Conservation (phyloP, 768 basidiomycete genomes). For the Mycena haematopus region DNA sequence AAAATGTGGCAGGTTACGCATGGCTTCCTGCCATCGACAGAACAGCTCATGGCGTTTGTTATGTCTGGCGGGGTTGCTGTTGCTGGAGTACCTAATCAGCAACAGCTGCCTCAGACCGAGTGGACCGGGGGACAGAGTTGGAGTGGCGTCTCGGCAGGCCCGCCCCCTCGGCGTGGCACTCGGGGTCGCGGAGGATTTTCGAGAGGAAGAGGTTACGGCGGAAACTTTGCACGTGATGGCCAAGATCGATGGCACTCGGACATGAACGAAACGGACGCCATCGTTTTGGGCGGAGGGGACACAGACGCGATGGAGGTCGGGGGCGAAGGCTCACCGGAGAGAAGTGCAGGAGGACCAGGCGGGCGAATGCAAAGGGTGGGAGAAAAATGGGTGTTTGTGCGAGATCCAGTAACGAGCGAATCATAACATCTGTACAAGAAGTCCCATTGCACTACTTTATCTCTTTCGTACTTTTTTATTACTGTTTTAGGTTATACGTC, state of each 20-base stretch:
- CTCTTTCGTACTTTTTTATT: slow-evolving; percentile 30
- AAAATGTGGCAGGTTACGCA: slow-evolving; percentile 77
- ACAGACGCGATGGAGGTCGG: slow-evolving; percentile 31
- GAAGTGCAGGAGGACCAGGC: slow-evolving; percentile 38
- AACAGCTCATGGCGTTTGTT: slow-evolving; percentile 79
- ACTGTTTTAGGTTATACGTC: slow-evolving; percentile 44
- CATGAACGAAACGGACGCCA: slow-evolving; percentile 57
- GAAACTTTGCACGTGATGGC: slow-evolving; percentile 44
- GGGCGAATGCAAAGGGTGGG: slow-evolving; percentile 74
- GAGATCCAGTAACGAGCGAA: slow-evolving; percentile 42
- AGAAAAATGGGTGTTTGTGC: slow-evolving; percentile 77
- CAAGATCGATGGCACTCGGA: slow-evolving; percentile 42
- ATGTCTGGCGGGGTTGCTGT: slow-evolving; percentile 50
- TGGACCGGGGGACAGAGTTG: slow-evolving; percentile 14
- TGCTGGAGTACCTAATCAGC: slow-evolving; percentile 31
- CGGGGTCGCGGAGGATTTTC: slow-evolving; percentile 43
- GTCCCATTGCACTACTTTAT: slow-evolving; percentile 22
- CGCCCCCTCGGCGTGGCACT: slow-evolving; percentile 7
- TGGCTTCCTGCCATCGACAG: slow-evolving; percentile 72
- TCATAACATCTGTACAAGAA: slow-evolving; percentile 33
- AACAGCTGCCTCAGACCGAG: slow-evolving; percentile 33
- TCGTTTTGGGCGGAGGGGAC: slow-evolving; percentile 61
- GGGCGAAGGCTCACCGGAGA: slow-evolving; percentile 19
- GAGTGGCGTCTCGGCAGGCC: slow-evolving; percentile 4
- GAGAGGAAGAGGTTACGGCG: slow-evolving; percentile 49